Evolutionary conservation across 2,329 filamentous ascomycete genomes (phyloP).

Genomic region (Aspergillus tamarii): DNA sequence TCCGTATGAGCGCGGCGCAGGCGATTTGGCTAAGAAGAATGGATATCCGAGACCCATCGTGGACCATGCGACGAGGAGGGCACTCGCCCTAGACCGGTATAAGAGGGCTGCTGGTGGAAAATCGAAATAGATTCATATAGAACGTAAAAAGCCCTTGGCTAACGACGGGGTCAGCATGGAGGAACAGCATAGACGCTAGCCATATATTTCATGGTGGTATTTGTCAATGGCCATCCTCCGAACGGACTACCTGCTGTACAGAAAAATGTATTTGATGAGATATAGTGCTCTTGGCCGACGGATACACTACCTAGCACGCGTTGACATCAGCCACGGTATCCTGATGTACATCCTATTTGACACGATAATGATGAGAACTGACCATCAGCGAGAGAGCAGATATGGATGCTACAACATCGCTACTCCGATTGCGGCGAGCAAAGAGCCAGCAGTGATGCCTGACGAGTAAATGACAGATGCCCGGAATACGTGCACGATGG

Average conservation of each 20-base stretch:
- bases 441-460: no score
- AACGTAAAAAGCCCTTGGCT: no score
- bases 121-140: neutral
- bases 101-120: conserved; percentile 55
- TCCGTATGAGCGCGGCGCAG: conserved; percentile 71
- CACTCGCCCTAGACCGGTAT: conserved; percentile 69
- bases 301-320: neutral
- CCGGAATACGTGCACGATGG: neutral
- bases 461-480: no score
- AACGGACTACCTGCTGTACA: no score
- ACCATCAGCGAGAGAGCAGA: no score
- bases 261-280: no score
- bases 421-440: no score
- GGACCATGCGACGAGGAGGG: conserved; percentile 70
- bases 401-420: no score
- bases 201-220: no score
- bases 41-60: conserved; percentile 79
- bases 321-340: neutral
- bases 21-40: conserved; percentile 60
- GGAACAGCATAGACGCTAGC: neutral
- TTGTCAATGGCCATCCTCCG: no score
- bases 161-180: neutral
- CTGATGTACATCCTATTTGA: no score
- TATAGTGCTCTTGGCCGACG: neutral
- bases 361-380: no score